These are phyloP conservation scores for Apostasia shenzhenica DNA, from an alignment of 106 monocot species.

Conservation along the genomic window DNA sequence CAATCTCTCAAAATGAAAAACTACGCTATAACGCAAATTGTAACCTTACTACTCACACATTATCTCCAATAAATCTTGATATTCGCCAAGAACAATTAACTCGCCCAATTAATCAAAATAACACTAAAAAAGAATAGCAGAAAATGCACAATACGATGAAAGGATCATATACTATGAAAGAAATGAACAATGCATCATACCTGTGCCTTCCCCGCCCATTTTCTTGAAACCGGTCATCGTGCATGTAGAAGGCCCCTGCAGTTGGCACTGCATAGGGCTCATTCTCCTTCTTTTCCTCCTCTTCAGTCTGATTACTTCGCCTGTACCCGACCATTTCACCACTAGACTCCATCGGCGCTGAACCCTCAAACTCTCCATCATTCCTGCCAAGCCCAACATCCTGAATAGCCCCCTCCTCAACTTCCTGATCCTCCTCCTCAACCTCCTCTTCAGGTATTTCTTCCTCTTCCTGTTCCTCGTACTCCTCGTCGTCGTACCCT, in stretches of 20 bases:
- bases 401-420: not conserved
- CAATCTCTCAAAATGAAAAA: too few relatives aligned
- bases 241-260: slow-evolving; percentile 88
- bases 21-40: too few relatives aligned
- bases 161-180: not conserved
- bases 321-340: slow-evolving; percentile 1
- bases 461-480: slow-evolving; percentile 21
- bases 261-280: slow-evolving; percentile 76
- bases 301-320: slow-evolving; percentile 14
- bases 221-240: slow-evolving; percentile 76
- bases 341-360: slow-evolving; percentile 4
- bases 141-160: slow-evolving; percentile 11
- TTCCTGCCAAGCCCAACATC: not conserved
- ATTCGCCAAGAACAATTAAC: too few relatives aligned
- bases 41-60: too few relatives aligned
- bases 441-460: slow-evolving; percentile 24
- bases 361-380: not conserved
- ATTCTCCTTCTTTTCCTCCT: slow-evolving; percentile 61
- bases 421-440: slow-evolving; percentile 21
- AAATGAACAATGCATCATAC: slow-evolving; percentile 13
- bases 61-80: too few relatives aligned
- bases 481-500: slow-evolving; percentile 60
- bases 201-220: slow-evolving; percentile 47
- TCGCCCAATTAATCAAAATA: too few relatives aligned
- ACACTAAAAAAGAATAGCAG: slow-evolving; percentile 1